Conservation (phyloP, 805 yeast genomes). For the Hanseniaspora meyeri region DNA sequence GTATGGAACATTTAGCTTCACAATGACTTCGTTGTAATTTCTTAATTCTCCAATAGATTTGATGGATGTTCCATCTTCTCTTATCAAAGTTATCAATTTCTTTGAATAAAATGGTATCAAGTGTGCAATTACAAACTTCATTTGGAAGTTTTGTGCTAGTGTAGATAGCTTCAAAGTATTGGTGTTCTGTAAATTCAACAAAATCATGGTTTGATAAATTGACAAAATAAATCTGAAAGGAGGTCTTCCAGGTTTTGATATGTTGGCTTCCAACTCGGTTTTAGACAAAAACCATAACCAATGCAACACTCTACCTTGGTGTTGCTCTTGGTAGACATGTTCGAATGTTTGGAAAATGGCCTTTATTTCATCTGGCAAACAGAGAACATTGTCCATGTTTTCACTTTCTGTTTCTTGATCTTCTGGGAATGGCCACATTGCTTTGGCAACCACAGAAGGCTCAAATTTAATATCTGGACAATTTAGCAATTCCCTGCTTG, state of each 20-base stretch:
- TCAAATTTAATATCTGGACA: conserved; percentile 68
- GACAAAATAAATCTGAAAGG: conserved; percentile 75
- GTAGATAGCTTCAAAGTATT: conserved; percentile 37
- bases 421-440: conserved; percentile 67
- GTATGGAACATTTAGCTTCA: conserved; percentile 63
- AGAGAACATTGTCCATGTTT: conserved; percentile 26
- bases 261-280: conserved; percentile 79
- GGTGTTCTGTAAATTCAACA: conserved; percentile 45
- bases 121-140: conserved; percentile 58
- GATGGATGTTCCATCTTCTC: conserved; percentile 33
- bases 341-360: conserved; percentile 56
- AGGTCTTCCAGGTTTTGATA: conserved; percentile 67
- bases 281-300: conserved; percentile 96
- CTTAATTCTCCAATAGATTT: conserved; percentile 40
- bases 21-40: conserved; percentile 18
- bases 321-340: conserved; percentile 57
- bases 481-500: conserved; percentile 22
- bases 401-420: conserved; percentile 29
- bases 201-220: conserved; percentile 73
- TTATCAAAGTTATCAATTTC: conserved; percentile 56
- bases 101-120: conserved; percentile 68
- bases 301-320: conserved; percentile 74
- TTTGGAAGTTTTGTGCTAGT: conserved; percentile 54
- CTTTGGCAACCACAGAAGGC: conserved; percentile 71
- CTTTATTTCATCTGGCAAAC: conserved; percentile 54